Percentiles rank a stretch among this genome's conserved stretches.
phyloP scores from a whole-genome alignment of 2,329 filamentous ascomycete genomes.

The Fusarium chaquense region DNA sequence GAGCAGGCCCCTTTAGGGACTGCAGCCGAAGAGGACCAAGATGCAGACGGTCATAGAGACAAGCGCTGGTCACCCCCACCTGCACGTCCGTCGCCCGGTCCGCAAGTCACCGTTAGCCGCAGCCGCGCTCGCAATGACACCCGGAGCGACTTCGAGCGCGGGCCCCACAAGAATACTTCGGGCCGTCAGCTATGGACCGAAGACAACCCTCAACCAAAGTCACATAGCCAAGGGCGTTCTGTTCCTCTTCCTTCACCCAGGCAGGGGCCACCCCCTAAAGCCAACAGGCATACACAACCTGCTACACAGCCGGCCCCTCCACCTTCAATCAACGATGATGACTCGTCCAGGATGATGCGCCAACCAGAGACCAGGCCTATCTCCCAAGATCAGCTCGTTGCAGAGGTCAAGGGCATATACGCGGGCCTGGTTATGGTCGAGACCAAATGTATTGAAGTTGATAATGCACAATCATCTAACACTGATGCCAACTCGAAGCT shows the following conservation, averaged over 20 bases:
- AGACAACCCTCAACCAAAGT: slow-evolving; percentile 34
- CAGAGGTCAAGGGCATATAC: slow-evolving; percentile 87
- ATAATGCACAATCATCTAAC: slow-evolving; percentile 68
- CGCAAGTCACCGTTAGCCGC: slow-evolving; percentile 28
- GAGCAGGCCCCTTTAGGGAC: not conserved
- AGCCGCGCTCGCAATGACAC: slow-evolving; percentile 29
- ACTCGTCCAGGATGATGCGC: slow-evolving; percentile 30
- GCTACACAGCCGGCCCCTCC: not conserved
- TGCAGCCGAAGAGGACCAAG: slow-evolving; percentile 5
- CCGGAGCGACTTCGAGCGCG: slow-evolving; percentile 40
- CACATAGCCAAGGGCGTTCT: slow-evolving; percentile 20
- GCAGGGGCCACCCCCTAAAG: not conserved
- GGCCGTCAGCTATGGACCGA: slow-evolving; percentile 50
- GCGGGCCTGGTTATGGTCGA: slow-evolving; percentile 88
- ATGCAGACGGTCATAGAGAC: slow-evolving; percentile 32
- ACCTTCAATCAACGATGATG: slow-evolving; percentile 15
- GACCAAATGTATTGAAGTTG: slow-evolving; percentile 86
- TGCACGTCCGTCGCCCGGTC: slow-evolving; percentile 17
- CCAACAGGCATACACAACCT: not conserved
- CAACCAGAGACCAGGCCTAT: slow-evolving; percentile 58
- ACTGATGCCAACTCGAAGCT: slow-evolving; percentile 59
- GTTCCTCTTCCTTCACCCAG: slow-evolving; percentile 11
- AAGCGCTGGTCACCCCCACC: slow-evolving; percentile 49
- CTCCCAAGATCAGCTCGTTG: slow-evolving; percentile 80
- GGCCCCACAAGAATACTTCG: slow-evolving; percentile 34